Conservation (phyloP, 805 yeast species). For the Torulaspora franciscae region DNA sequence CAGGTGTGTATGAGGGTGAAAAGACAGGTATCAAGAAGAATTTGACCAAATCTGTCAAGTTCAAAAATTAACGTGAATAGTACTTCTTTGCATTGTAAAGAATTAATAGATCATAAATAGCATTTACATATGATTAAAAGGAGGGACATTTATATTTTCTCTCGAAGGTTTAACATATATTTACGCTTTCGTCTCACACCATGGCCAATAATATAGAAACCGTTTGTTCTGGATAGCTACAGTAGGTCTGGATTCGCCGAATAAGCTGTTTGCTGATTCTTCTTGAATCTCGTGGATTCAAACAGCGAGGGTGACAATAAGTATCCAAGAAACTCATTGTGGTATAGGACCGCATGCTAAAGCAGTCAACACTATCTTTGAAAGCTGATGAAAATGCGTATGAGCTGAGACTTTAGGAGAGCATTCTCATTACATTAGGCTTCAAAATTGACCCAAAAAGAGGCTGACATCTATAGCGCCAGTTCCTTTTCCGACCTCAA, state of each 20-base stretch:
- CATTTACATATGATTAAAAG: background rate
- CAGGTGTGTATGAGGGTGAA: constrained; percentile 88
- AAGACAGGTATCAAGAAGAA: constrained; percentile 96
- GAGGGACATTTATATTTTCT: background rate
- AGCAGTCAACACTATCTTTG: too few relatives aligned
- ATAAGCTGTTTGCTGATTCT: too few relatives aligned
- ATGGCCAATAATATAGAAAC: too few relatives aligned
- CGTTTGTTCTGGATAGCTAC: too few relatives aligned
- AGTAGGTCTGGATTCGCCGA: too few relatives aligned
- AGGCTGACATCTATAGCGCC: constrained; percentile 45
- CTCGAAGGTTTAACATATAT: background rate
- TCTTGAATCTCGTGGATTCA: background rate
- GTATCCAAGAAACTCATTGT: too few relatives aligned
- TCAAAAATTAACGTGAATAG: constrained; percentile 31
- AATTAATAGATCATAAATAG: background rate
- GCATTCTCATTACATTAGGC: constrained; percentile 13
- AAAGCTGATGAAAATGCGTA: constrained; percentile 44
- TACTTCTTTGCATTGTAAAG: background rate
- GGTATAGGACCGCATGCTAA: too few relatives aligned
- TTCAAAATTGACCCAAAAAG: constrained; percentile 40
- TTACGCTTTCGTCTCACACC: constrained; percentile 12
- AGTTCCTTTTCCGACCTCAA: constrained; percentile 54
- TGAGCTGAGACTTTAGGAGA: constrained; percentile 36
- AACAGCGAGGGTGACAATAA: background rate
- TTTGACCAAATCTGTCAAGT: constrained; percentile 78